Evolutionary conservation across 495 filamentous ascomycete genomes (phyloP), one percentile per base, ranked within the genome.

Genomic region (Cladorrhinum samala): DNA sequence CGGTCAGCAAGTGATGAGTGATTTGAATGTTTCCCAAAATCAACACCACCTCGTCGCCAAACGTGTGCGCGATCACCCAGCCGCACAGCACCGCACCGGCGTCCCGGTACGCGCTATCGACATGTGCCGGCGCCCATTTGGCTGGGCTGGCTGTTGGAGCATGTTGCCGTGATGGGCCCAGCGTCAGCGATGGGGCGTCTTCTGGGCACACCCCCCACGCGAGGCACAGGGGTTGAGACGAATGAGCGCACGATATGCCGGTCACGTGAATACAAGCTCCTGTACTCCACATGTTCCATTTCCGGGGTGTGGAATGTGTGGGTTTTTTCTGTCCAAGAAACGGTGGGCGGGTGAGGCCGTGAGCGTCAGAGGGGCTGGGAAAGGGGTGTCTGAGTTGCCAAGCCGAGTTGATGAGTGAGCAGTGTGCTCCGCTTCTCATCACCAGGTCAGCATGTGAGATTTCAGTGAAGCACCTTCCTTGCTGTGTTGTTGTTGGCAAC

Each of bases 261-360:
- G 18, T 67, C 65, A 67, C 65, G 65, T 67, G 65, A 23, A 1
- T 2, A 8, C 25, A 36, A 2, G 13, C 37, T 56, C 33, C 53
- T 66, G 65, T 55, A 56, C 65, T 58, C 62, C 65, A 67, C 63
- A 54, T 45, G 40, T 49, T 55, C 44, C 42, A 47, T 57, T 46
- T 55, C 56, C 58, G 57, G 51, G 55, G 59, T 55, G 53, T 52
- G 39, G 51, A 53, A 53, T 50, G 45, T 19, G 27, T 42, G 30
- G 14, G 44, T 17, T 17, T 39, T 38, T 8, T 18, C 24, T 19
- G 36, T 30, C 9, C 36, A 9, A 45, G 48, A 45, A 41, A 18
- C 14, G 24, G 17, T 45, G 42, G n/a, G 18, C 43, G 21, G 45
- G 23, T 24, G 24, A 25, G 45, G 24, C 20, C 11, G 21, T 44